Evolutionary conservation across 2,329 filamentous ascomycete species (phyloP), one percentile per base, ranked within the genome.

Genomic region (Colletotrichum somersetense): DNA sequence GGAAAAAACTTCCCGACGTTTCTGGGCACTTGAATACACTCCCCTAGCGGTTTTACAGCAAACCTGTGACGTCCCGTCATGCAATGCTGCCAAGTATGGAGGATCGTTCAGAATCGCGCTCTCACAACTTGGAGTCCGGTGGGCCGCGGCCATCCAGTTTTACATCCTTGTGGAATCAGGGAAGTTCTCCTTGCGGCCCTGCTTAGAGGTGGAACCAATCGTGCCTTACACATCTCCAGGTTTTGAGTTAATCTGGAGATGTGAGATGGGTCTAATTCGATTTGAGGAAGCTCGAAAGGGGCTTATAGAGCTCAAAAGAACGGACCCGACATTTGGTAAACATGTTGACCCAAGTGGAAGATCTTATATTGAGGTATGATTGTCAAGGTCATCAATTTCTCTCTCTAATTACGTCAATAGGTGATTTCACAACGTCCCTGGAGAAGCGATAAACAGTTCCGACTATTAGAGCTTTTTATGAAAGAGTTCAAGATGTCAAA

Each of bases 381-480:
- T 59, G 3, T 4, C 11, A 3, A 1, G 26, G 4, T 2, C 4
- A 5, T 8, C 8, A 3, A 8, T 2, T 20, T 11, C 16, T 16
- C 4, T 11, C 11, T 0, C 35, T 30, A 44, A 2, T 5, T 5
- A 3, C 1, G 0, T 0, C 0, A n/a, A 6, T 26, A 57, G 61
- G 52, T 42, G 2, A 3, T 69, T 2, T 0, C 52, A 0, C 7
- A 12, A 4, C 1, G 3, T 2, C 52, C 66, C 1, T 69, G 33
- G 12, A 12, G 4, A 1, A 14, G 0, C 0, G 5, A 1, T 7
- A 4, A 0, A 0, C 20, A 68, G 18, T n/a, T 65, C 2, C 12
- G 30, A 1, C 14, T 68, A 5, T 3, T 58, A 0, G 3, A 20
- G 10, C 48, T 67, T n/a, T 67, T 67, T 30, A 48, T 71, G 35